Conservation (phyloP, 2,329 filamentous ascomycete genomes). For the Furcasterigmium sp. region DNA sequence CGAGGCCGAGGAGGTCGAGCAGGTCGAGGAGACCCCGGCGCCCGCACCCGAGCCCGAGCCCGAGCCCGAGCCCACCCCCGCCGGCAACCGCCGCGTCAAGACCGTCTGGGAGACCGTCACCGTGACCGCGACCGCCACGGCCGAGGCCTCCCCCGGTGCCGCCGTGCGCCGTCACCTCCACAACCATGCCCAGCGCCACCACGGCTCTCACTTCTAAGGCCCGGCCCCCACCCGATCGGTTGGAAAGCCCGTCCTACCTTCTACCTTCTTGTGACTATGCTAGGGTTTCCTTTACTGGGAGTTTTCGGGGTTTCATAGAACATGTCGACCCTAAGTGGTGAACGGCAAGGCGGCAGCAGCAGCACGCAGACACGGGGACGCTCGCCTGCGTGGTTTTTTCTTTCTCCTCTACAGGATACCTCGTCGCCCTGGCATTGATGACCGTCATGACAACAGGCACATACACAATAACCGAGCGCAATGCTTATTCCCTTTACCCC, state of each 20-base stretch:
- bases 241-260: slow-evolving; percentile 4
- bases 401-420: not conserved
- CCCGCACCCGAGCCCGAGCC: slow-evolving; percentile 1
- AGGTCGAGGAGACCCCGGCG: not conserved
- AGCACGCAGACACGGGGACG: not conserved
- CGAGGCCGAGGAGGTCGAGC: slow-evolving; percentile 1
- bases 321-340: too few species aligned
- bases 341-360: too few species aligned
- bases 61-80: not conserved
- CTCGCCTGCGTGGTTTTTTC: not conserved
- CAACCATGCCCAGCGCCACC: slow-evolving; percentile 28
- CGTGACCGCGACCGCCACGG: slow-evolving; percentile 36
- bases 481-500: not conserved
- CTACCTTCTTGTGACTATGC: slow-evolving; percentile 11
- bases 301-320: slow-evolving; percentile 6
- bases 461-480: not conserved
- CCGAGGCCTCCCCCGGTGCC: slow-evolving; percentile 1
- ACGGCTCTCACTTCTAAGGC: slow-evolving; percentile 21
- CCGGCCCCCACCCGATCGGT: not conserved
- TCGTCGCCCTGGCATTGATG: not conserved
- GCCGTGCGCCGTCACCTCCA: slow-evolving; percentile 27
- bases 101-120: slow-evolving; percentile 42
- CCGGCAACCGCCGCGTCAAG: slow-evolving; percentile 7
- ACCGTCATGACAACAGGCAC: slow-evolving; percentile 3
- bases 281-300: slow-evolving; percentile 8